Base-by-base conservation (phyloP, 306 rosid species). In the Heteromeles arbutifolia region DNA sequence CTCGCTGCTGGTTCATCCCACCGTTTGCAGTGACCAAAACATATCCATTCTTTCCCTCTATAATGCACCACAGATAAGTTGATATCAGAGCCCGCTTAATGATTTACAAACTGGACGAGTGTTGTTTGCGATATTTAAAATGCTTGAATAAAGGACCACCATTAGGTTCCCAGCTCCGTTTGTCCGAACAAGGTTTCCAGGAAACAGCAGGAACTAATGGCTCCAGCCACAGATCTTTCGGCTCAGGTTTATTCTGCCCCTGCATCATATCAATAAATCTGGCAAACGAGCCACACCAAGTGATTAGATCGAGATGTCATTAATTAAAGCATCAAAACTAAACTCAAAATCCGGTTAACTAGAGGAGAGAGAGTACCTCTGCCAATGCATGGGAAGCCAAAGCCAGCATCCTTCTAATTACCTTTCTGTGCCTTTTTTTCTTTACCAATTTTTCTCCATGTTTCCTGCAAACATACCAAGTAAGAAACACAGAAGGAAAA, bases 1-100 rank as follows among this genome's bases (percentile, higher is more conserved):
- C 97, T 54, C 99, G 85, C 75, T 92, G 99, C 82, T 95, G 99
- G 85, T 95, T 95, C 82, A 92, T 90, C 83, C 97, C 99, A 81
- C 99, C 99, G 61, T 95, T 95, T 79, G 97, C 99, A 74, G 97
- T 95, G 80, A 92, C 86, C 90, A 95, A 45, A 76, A 95, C 82
- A 86, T 90, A 90, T 79, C 97, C 97, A 83, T 89, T 90, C 26
- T 79, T 89, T 71, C 97, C 93, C 81, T 82, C 97, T 95, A 65
- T 73, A 77, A 59, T 81, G 74, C 19, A 84, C 63, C 65, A 52
- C 75, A 86, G 54, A 56, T 26, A 82, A 73, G 74, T 78, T 70
- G 21, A 37, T 53, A 75, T 81, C 74, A 87, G 85, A 77, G 73
- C 53, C 64, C 72, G 74, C 75, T 61, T 37, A 74, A 53, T 65